Conservation (phyloP, 164 flowering plant genomes). For the Brasenia schreberi region DNA sequence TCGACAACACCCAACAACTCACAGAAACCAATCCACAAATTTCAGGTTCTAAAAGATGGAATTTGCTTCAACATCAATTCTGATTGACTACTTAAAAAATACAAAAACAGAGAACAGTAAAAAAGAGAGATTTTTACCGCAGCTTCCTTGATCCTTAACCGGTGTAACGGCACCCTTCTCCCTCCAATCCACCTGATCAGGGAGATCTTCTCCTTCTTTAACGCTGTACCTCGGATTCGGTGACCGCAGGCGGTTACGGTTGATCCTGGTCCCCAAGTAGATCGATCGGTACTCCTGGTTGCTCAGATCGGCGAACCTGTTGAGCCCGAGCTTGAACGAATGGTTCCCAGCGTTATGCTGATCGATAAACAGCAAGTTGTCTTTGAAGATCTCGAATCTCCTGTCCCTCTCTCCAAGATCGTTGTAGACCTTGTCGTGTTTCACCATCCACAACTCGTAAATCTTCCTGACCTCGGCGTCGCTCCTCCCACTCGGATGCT, state of each 20-base stretch:
- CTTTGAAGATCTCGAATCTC: slow-evolving; percentile 15
- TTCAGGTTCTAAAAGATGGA: no score
- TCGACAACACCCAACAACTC: no score
- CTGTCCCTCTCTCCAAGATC: slow-evolving; percentile 32
- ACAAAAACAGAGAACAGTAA: background rate
- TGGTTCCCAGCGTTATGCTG: slow-evolving; percentile 47
- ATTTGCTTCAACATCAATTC: no score
- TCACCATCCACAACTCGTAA: slow-evolving; percentile 41
- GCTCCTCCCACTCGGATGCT: slow-evolving; percentile 12
- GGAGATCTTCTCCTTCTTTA: slow-evolving; percentile 47
- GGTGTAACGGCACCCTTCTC: slow-evolving; percentile 56
- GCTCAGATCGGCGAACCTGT: slow-evolving; percentile 66
- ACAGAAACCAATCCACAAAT: no score
- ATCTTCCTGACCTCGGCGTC: slow-evolving; percentile 31
- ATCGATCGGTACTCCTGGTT: slow-evolving; percentile 56
- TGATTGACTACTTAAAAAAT: background rate
- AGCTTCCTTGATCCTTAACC: slow-evolving; percentile 82
- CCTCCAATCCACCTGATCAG: slow-evolving; percentile 85
- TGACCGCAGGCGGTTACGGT: slow-evolving; percentile 15
- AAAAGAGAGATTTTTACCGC: slow-evolving; percentile 38
- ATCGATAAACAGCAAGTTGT: slow-evolving; percentile 56
- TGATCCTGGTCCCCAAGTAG: slow-evolving; percentile 46
- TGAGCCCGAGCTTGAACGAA: slow-evolving; percentile 50
- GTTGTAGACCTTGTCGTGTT: slow-evolving; percentile 47
- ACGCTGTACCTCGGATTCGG: slow-evolving; percentile 35